Base-by-base conservation (phyloP, 208 protist genomes). In the Leishmania braziliensis region DNA sequence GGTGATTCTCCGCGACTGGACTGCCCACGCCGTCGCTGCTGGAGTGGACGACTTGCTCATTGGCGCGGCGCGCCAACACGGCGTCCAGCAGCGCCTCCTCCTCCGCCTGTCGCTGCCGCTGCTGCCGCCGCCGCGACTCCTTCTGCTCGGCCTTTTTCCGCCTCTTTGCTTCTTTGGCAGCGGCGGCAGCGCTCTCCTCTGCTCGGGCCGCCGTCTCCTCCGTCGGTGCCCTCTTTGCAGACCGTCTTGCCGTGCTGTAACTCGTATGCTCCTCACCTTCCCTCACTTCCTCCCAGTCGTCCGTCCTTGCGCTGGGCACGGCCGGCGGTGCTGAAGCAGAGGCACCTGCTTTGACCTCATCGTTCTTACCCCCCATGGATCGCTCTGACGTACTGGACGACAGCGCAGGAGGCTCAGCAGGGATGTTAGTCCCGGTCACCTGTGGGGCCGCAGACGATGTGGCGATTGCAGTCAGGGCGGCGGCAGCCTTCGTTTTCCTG, bases 81-180 rank as follows among this genome's bases (percentile, higher is more conserved):
- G 89, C 91, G 51, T 95, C 91, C 26, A 97, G 88, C 58, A 97
- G 84, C 71, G 86, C 84, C 33, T 95, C 91, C 76, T 97, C 93
- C 83, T 97, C 93, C 18, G 69, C 84, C 62, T 90, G 88, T 62
- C 62, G 77, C 60, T 87, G 82, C 29, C 84, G 80, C 63, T 84
- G 90, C 75, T 85, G 88, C 36, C 89, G 90, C 75, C 83, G 84
- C 60, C 82, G 88, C 62, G 82, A 68, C 69, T 84, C 82, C 26
- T 71, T 77, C 48, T 84, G 84, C 72, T 89, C 86, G 68, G 80
- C 80, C 70, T 84, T 90, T 66, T 83, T 90, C 5, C 73, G 80
- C 78, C 29, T 81, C 75, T 71, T 74, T 26, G 62, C 81, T 63
- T 87, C 84, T n/a, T 74, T 71, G 50, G 60, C 75, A 23, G 33